phyloP scores from a whole-genome alignment of 179 eudicot species.

The Patellifolia procumbens region DNA sequence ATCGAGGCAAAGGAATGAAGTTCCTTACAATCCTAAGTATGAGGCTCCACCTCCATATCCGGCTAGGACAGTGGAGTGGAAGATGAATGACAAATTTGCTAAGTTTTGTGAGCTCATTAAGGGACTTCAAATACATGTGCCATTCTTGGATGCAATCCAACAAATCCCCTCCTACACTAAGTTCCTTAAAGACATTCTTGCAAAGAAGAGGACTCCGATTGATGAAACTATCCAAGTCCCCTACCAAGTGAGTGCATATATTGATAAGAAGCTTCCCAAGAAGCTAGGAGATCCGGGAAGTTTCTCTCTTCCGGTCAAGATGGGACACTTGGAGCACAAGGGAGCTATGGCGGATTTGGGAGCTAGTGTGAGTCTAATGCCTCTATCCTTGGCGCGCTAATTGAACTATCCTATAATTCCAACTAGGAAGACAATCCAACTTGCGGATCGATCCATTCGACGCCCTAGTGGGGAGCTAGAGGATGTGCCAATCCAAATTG shows the following conservation, averaged over 20 bases:
- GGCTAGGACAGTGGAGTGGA: neutral
- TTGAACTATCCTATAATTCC: neutral
- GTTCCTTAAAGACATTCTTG: neutral
- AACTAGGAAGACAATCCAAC: neutral
- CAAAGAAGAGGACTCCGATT: neutral
- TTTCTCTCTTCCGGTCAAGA: slow-evolving; percentile 1
- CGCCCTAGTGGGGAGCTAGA: neutral
- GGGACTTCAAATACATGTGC: neutral
- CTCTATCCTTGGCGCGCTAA: neutral
- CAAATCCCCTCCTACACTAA: neutral
- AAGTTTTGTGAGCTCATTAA: neutral
- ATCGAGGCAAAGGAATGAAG: too few species aligned
- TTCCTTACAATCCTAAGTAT: neutral
- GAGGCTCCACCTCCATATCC: neutral
- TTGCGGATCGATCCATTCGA: neutral
- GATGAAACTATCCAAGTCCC: neutral
- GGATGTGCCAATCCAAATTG: neutral
- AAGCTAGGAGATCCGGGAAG: slow-evolving; percentile 4
- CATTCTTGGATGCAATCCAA: neutral
- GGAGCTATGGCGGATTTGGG: neutral
- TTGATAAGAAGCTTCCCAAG: neutral
- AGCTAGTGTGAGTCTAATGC: neutral
- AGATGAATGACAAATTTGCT: neutral
- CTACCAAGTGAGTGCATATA: neutral
- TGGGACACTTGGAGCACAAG: slow-evolving; percentile 1